Evolutionary conservation across 2,329 filamentous ascomycete genomes (phyloP).

Genomic region (Sclerotinia nivalis): DNA sequence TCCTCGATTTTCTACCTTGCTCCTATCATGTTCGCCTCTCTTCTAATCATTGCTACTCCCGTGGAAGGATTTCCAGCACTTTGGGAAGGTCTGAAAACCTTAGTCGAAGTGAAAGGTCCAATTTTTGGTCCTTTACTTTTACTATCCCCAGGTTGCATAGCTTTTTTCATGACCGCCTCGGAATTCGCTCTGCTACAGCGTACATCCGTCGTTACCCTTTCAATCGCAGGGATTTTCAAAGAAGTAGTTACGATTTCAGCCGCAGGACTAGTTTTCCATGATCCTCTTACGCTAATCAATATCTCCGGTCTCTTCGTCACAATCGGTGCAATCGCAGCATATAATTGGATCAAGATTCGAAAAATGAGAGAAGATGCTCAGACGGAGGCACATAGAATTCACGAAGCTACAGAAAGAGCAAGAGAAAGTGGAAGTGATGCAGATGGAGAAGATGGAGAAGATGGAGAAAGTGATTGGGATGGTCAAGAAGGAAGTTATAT

Average conservation of each 20-base stretch:
- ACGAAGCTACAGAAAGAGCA: slow-evolving; percentile 24
- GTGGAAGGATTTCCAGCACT: slow-evolving; percentile 78
- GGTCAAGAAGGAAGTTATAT: slow-evolving; percentile 33
- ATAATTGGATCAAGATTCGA: slow-evolving; percentile 92
- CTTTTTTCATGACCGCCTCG: slow-evolving; percentile 94
- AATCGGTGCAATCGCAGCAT: slow-evolving; percentile 79
- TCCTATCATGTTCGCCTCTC: slow-evolving; percentile 88
- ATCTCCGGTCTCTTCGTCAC: slow-evolving; percentile 85
- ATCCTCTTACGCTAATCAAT: slow-evolving; percentile 84
- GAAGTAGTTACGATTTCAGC: slow-evolving; percentile 95
- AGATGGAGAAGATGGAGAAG: slow-evolving; percentile 36
- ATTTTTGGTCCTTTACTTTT: slow-evolving; percentile 70
- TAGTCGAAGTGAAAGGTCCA: slow-evolving; percentile 68
- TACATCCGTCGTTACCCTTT: slow-evolving; percentile 92
- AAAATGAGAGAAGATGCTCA: slow-evolving; percentile 82
- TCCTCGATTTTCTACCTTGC: slow-evolving; percentile 97
- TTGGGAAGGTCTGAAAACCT: slow-evolving; percentile 60
- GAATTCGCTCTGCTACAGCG: slow-evolving; percentile 95
- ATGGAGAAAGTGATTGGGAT: slow-evolving; percentile 36
- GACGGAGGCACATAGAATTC: slow-evolving; percentile 47
- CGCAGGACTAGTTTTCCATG: slow-evolving; percentile 84
- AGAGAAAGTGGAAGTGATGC: slow-evolving; percentile 31
- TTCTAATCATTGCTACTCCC: slow-evolving; percentile 78
- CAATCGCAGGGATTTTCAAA: slow-evolving; percentile 97
- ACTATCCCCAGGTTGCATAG: slow-evolving; percentile 85